These are phyloP conservation scores for Xylaria longipes DNA, from an alignment of 495 filamentous ascomycete species.

Conservation along the genomic window DNA sequence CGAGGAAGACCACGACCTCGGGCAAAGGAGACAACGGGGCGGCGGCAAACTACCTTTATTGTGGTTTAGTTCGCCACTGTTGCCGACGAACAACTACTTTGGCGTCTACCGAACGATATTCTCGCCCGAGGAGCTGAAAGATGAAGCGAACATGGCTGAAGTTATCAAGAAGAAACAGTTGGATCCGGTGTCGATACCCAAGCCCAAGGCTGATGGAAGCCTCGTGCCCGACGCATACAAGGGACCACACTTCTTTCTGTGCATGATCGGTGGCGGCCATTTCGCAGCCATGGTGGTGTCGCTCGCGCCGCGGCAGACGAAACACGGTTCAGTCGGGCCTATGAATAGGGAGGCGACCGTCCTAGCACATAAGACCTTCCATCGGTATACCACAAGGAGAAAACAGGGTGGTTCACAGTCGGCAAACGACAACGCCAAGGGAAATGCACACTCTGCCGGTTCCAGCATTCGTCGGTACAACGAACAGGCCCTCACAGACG, in stretches of 20 bases:
- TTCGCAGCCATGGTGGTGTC: constrained; percentile 97
- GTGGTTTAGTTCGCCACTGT: constrained; percentile 79
- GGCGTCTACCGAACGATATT: constrained; percentile 89
- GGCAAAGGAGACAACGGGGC: constrained; percentile 54
- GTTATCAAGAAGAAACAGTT: constrained; percentile 77
- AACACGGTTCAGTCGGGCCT: constrained; percentile 64
- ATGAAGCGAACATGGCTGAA: constrained; percentile 67
- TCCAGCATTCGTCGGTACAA: constrained; percentile 91
- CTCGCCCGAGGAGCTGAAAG: constrained; percentile 68
- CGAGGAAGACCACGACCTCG: constrained; percentile 57
- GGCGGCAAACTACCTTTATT: constrained; percentile 76
- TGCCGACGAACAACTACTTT: constrained; percentile 79
- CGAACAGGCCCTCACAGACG: constrained; percentile 82
- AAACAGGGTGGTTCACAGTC: constrained; percentile 97
- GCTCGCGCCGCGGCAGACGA: constrained; percentile 77
- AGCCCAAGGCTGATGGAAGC: constrained; percentile 55
- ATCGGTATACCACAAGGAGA: constrained; percentile 92
- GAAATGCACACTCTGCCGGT: constrained; percentile 91
- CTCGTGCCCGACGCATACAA: constrained; percentile 57
- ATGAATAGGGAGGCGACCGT: constrained; percentile 83
- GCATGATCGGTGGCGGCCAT: constrained; percentile 98
- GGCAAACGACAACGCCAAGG: constrained; percentile 88
- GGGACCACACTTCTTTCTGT: constrained; percentile 87
- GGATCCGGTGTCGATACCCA: constrained; percentile 63
- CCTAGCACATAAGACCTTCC: constrained; percentile 95